Evolutionary conservation across 2,329 filamentous ascomycete genomes (phyloP).

Genomic region (Colletotrichum acutatum): DNA sequence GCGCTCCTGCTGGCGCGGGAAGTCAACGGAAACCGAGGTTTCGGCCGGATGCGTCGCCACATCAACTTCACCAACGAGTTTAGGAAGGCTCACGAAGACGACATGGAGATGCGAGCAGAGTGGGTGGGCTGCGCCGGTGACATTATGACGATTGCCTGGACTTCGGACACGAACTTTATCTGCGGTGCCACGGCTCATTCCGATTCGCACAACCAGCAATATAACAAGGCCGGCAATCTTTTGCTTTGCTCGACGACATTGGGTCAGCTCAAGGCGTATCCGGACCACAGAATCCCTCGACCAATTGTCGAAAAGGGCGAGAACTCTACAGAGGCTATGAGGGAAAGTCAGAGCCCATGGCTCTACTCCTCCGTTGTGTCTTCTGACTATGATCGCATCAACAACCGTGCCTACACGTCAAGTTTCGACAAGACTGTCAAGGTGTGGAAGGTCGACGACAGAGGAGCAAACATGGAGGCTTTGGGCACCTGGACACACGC

Average conservation of each 20-base stretch:
- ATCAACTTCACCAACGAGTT: slow-evolving; percentile 59
- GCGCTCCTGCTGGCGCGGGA: slow-evolving; percentile 61
- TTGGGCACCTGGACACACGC: slow-evolving; percentile 65
- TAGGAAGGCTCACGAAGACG: slow-evolving; percentile 60
- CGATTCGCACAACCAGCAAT: slow-evolving; percentile 72
- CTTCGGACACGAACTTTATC: slow-evolving; percentile 63
- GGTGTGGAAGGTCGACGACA: slow-evolving; percentile 59
- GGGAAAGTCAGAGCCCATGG: slow-evolving; percentile 70
- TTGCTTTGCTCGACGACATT: slow-evolving; percentile 61
- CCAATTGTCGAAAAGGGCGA: slow-evolving; percentile 63
- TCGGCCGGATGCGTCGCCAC: slow-evolving; percentile 53
- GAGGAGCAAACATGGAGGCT: slow-evolving; percentile 54
- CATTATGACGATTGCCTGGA: slow-evolving; percentile 68
- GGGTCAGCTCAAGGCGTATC: slow-evolving; percentile 60
- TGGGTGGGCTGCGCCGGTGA: slow-evolving; percentile 73
- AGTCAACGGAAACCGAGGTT: slow-evolving; percentile 55
- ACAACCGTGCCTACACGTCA: slow-evolving; percentile 64
- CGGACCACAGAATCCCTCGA: slow-evolving; percentile 67
- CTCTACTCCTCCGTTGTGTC: slow-evolving; percentile 72
- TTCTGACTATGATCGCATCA: slow-evolving; percentile 63
- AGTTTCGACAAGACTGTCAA: slow-evolving; percentile 73
- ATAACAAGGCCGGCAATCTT: slow-evolving; percentile 73
- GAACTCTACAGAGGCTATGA: slow-evolving; percentile 67
- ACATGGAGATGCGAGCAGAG: slow-evolving; percentile 60
- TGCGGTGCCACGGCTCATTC: slow-evolving; percentile 73